Evolutionary conservation across 768 basidiomycete species (phyloP).

Genomic region (Lyophyllum semitale): DNA sequence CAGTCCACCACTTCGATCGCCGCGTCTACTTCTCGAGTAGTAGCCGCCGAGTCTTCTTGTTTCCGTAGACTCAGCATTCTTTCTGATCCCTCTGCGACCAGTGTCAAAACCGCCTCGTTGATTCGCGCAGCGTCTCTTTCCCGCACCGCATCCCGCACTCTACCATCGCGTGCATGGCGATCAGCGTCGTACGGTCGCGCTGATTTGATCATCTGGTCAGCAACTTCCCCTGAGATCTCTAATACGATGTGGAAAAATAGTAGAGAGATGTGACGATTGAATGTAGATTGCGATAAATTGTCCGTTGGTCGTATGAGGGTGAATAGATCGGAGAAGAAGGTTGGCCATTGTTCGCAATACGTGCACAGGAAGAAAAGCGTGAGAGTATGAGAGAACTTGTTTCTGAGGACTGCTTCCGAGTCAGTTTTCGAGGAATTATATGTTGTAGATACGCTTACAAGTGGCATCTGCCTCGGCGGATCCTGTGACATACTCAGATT

Average conservation of each 20-base stretch:
- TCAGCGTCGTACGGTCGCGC: slow-evolving; percentile 72
- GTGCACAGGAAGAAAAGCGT: slow-evolving; percentile 87
- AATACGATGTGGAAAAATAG: slow-evolving; percentile 90
- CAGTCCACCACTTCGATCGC: slow-evolving; percentile 83
- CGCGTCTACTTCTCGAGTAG: slow-evolving; percentile 56
- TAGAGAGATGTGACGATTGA: slow-evolving; percentile 84
- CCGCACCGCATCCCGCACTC: slow-evolving; percentile 87
- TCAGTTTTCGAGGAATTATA: slow-evolving; percentile 10
- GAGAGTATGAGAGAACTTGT: slow-evolving; percentile 92
- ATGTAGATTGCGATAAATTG: slow-evolving; percentile 54
- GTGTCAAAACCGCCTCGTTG: slow-evolving; percentile 84
- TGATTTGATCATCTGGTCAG: slow-evolving; percentile 90
- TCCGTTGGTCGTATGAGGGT: slow-evolving; percentile 67
- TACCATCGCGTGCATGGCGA: slow-evolving; percentile 79
- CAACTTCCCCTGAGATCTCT: slow-evolving; percentile 97
- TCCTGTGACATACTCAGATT: slow-evolving; percentile 86
- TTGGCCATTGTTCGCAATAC: slow-evolving; percentile 83
- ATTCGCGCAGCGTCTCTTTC: slow-evolving; percentile 85
- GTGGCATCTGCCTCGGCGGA: slow-evolving; percentile 77
- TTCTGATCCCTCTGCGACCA: slow-evolving; percentile 72
- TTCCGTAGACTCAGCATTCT: slow-evolving; percentile 57
- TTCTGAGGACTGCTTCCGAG: slow-evolving; percentile 69
- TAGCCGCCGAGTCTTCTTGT: slow-evolving; percentile 36
- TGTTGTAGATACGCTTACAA: slow-evolving; percentile 55
- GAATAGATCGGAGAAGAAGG: slow-evolving; percentile 81